These are phyloP conservation scores for Candida taoyuanica DNA, from an alignment of 805 yeast genomes.

Conservation along the genomic window DNA sequence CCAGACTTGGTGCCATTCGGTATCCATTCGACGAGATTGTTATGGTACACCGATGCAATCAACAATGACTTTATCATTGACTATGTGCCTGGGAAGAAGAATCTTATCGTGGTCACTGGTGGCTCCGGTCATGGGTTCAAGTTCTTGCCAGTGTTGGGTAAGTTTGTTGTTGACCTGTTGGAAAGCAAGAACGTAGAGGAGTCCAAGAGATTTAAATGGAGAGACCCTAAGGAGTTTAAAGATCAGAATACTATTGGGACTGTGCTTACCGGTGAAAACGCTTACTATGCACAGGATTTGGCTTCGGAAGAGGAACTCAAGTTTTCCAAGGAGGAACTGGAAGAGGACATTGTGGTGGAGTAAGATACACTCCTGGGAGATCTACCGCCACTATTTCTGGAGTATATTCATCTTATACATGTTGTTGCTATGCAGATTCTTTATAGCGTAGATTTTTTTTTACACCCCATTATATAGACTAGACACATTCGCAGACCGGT, in stretches of 20 bases:
- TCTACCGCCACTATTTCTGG: too few species aligned
- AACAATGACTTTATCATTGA: constrained; percentile 30
- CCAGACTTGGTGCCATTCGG: constrained; percentile 21
- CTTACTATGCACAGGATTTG: constrained; percentile 32
- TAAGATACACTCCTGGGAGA: too few species aligned
- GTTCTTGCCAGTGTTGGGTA: constrained; percentile 32
- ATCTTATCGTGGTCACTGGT: constrained; percentile 31
- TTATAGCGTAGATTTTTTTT: too few species aligned
- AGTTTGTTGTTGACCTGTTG: constrained; percentile 29
- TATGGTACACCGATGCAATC: constrained; percentile 36
- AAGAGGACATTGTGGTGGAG: constrained; percentile 1
- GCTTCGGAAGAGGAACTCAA: constrained; percentile 21
- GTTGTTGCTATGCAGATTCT: too few species aligned
- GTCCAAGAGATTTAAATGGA: constrained; percentile 32
- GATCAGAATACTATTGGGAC: constrained; percentile 27
- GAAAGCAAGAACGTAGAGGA: constrained; percentile 30
- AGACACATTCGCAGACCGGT: too few species aligned
- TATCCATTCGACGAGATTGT: constrained; percentile 24
- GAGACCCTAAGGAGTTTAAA: constrained; percentile 22
- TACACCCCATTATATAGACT: too few species aligned
- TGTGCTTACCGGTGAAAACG: constrained; percentile 11
- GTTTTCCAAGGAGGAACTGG: constrained; percentile 12
- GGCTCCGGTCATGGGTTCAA: constrained; percentile 36
- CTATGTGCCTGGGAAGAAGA: constrained; percentile 24
- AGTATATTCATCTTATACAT: too few species aligned